Base-by-base conservation (phyloP, 345 rosid species). In the Adansonia digitata region DNA sequence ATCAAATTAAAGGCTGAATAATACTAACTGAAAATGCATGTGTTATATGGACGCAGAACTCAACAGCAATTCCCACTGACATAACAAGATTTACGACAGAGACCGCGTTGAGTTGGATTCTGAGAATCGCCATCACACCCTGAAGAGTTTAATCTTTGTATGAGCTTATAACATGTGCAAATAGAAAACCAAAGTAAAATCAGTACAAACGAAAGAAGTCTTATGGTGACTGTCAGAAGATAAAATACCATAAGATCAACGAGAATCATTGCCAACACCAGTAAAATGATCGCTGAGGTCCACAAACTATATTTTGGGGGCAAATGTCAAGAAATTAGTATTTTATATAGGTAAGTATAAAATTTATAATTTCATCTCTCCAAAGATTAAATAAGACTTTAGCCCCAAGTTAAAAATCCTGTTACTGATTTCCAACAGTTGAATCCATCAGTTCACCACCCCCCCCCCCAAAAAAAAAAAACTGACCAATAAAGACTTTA, bases 61-160 rank as follows among this genome's bases (percentile, higher is more conserved):
- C 99, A 43, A 93, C 97, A 10, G 93, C 92, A 69, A 93, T 93
- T 69, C 99, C 98, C 64, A 93, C 98, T 26, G 99, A 80, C 99
- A 95, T 92, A 71, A 95, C 82, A 62, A 95, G 90, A 88, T 95
- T 95, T 74, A 95, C 99, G 60, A 95, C 97, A 0, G 99, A 95
- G 61, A 95, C 77, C 46, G 99, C 99, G 64, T 95, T 95, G 77
- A 95, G 88, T 86, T 95, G 99, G 81, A 95, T 95, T 57, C 82
- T 69, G 73, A 93, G 84, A 79, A 91, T 82, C 55, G 97, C 94
- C 98, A 95, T 95, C 71, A 93, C 92, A 18, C 99, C 99, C 99
- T 95, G 90, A n/a, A 66, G 77, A 79, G 68, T 79, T 64, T 69
- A 67, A 89, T 56, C 71, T 61, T 61, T 65, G 70, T 74, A 76